Evolutionary conservation across 257 asterid genomes (phyloP).

Genomic region (Dorcoceras hygrometricum): DNA sequence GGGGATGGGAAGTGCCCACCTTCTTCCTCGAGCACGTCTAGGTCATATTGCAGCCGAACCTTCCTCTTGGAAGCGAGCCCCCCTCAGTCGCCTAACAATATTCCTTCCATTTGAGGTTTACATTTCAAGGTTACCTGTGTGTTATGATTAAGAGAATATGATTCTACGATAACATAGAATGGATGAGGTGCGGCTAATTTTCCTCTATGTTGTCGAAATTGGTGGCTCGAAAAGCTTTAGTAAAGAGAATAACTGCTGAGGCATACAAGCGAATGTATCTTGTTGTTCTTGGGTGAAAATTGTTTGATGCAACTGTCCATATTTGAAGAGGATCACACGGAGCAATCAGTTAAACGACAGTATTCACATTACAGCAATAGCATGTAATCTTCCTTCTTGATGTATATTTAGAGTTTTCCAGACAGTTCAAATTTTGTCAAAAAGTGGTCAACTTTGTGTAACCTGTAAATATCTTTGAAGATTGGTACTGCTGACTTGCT

Average conservation of each 20-base stretch:
- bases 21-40: conserved; percentile 89
- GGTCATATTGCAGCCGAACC: conserved; percentile 80
- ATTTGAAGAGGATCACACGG: neutral
- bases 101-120: conserved; percentile 39
- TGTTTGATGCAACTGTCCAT: neutral
- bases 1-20: conserved; percentile 71
- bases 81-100: conserved; percentile 61
- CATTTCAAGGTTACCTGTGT: neutral
- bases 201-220: neutral
- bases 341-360: neutral
- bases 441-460: neutral
- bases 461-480: neutral
- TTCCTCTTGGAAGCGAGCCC: conserved; percentile 69
- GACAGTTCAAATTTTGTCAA: neutral
- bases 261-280: neutral
- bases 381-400: neutral
- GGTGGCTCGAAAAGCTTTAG: neutral
- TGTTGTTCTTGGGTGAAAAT: neutral
- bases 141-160: neutral
- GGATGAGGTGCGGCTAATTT: neutral
- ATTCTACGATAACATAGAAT: neutral
- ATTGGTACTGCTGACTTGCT: neutral
- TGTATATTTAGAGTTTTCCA: neutral
- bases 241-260: neutral
- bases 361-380: neutral